A percentile compares a stretch with the other conserved stretches of the same genome.
Conservation (phyloP, 371 early-diverging fungal genomes). For the Conidiobolus incongruus region DNA sequence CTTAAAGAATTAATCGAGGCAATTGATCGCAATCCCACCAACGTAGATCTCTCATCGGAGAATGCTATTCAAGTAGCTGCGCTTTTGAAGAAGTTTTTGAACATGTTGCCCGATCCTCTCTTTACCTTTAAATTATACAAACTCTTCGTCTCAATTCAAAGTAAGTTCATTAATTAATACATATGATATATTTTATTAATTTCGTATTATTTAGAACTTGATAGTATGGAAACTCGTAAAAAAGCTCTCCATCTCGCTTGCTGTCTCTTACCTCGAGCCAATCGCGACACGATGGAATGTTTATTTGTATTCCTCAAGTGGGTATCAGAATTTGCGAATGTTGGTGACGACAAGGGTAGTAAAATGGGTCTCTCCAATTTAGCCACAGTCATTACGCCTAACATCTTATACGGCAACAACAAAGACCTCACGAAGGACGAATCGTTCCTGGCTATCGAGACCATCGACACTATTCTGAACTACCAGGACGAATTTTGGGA, state of each 20-base stretch:
- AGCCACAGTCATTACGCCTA: constrained; percentile 84
- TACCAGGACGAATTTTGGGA: constrained; percentile 54
- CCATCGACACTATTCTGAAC: constrained; percentile 40
- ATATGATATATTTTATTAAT: neutral
- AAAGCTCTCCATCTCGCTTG: constrained; percentile 47
- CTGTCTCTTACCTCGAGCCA: constrained; percentile 67
- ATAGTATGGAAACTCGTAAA: constrained; percentile 18
- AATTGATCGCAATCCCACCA: constrained; percentile 38
- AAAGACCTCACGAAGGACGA: constrained; percentile 59
- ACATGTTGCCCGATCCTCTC: constrained; percentile 89
- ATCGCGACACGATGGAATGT: constrained; percentile 74
- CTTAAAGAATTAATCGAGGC: constrained; percentile 51
- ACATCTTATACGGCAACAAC: constrained; percentile 61
- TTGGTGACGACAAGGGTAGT: constrained; percentile 44
- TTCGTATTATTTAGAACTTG: constrained; percentile 13
- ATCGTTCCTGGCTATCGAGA: constrained; percentile 48
- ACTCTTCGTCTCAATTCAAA: constrained; percentile 52
- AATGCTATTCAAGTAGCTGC: constrained; percentile 83
- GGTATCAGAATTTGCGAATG: constrained; percentile 41
- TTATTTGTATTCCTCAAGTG: constrained; percentile 63
- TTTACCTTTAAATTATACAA: constrained; percentile 65
- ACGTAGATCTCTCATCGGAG: constrained; percentile 42
- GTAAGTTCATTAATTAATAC: constrained; percentile 15
- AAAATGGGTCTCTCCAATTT: constrained; percentile 79
- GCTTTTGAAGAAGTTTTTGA: constrained; percentile 73